A percentile compares a stretch with the other conserved stretches of the same genome.
These are phyloP conservation scores for Zygoascus tannicola DNA, from an alignment of 805 yeast genomes.

Conservation along the genomic window DNA sequence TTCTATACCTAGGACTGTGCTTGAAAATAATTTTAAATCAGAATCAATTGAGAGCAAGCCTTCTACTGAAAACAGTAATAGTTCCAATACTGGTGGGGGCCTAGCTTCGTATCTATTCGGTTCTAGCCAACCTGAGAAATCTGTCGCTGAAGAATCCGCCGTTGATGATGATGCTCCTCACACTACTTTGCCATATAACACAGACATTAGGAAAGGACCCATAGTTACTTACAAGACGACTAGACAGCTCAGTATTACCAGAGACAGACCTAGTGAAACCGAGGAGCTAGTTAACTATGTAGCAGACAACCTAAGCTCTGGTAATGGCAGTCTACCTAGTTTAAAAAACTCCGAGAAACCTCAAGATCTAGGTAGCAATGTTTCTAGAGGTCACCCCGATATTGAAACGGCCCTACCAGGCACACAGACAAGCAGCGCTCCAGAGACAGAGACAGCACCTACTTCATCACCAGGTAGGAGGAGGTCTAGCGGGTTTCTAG, in stretches of 20 bases:
- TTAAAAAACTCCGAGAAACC: no score
- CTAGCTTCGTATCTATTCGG: background rate
- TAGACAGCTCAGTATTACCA: conserved; percentile 1
- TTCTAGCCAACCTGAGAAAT: background rate
- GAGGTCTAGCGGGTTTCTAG: no score
- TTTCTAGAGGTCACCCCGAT: no score
- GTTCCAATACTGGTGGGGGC: background rate
- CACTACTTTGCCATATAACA: conserved; percentile 2
- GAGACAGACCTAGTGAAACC: background rate
- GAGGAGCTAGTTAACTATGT: no score
- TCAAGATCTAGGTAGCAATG: no score
- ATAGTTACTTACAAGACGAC: background rate
- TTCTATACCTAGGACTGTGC: background rate
- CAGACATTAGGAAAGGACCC: conserved; percentile 2
- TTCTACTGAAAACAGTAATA: background rate
- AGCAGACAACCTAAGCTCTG: no score
- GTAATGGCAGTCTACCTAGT: no score
- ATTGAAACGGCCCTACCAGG: no score
- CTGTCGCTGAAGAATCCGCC: background rate
- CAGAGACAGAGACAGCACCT: no score
- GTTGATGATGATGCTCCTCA: background rate
- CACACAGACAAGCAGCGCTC: no score
- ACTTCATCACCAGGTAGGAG: no score
- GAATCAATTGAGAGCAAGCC: background rate
- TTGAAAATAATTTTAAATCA: no score